Base-by-base conservation (phyloP, 179 eudicot genomes). In the Camellia oleifera region DNA sequence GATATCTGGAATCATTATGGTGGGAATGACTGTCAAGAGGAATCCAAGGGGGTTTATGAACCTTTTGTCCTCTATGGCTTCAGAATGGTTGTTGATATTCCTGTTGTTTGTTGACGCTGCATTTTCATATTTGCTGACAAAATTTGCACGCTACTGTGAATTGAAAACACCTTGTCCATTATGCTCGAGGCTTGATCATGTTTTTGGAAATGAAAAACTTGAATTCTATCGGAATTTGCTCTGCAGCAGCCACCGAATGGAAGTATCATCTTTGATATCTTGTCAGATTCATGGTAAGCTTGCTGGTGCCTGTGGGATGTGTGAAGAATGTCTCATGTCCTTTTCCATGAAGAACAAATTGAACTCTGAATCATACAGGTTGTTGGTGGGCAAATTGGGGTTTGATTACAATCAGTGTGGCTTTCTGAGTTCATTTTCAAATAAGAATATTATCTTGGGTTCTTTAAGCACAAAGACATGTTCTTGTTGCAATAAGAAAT, bases 41-140 rank as follows among this genome's bases (percentile, higher is more conserved):
- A 87, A 78, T 62, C 57, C 86, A 32, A 77, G 77, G 45, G 90
- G 91, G 2, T 82, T 87, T 60, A 84, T 78, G 84, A 54, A 46
- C 46, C 26, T 82, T 71, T 80, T 92, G 65, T 88, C 86, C 63
- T 84, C 89, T 12, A 91, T 89, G 20, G 91, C 81, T 4, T 92
- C 91, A 67, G 98, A 94, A 88, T 94, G 98, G 98, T 66, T 94
- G 42, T 88, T 94, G 82, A 84, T 94, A 45, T 89, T 90, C 82
- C 78, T 92, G 83, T 85, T 94, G 82, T 86, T 92, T 54, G 77
- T 91, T 23, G 90, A 94, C 75, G 95, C 90, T 11, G 88, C 87
- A 74, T 91, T 92, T 56, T 88, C 91, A 5, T 89, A 88, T 85
- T 84, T 87, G 57, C 76, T 91, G 7, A 88, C 81, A 6, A 91